Evolutionary conservation across 805 yeast genomes (phyloP).

Genomic region (Metschnikowia baotianmanensis): DNA sequence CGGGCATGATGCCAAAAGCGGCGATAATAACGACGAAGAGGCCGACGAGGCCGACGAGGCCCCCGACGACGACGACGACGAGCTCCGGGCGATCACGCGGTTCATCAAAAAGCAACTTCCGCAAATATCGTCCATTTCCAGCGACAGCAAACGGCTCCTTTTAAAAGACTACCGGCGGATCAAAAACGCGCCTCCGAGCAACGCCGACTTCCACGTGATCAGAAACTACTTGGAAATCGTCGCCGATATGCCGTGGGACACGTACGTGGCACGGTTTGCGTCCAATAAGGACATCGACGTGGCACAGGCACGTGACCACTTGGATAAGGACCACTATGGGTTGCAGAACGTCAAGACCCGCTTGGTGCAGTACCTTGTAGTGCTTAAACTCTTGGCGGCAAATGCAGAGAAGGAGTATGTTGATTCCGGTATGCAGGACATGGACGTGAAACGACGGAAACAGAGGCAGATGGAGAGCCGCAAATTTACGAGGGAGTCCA

Average conservation of each 20-base stretch:
- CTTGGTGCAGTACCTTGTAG: constrained; percentile 75
- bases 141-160: constrained; percentile 40
- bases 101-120: constrained; percentile 40
- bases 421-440: constrained; percentile 8
- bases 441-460: constrained; percentile 6
- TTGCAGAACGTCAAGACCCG: constrained; percentile 70
- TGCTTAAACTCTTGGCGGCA: constrained; percentile 55
- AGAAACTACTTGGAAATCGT: constrained; percentile 64
- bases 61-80: constrained; percentile 49
- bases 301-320: constrained; percentile 47
- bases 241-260: constrained; percentile 63
- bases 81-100: constrained; percentile 34
- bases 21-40: background rate
- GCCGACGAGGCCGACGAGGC: constrained; percentile 36
- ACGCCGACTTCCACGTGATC: constrained; percentile 63
- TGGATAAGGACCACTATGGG: constrained; percentile 80
- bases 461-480: constrained; percentile 14
- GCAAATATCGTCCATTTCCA: constrained; percentile 29
- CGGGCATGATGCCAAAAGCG: too few relatives aligned
- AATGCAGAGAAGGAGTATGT: constrained; percentile 31
- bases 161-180: constrained; percentile 54
- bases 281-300: constrained; percentile 50
- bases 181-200: constrained; percentile 45
- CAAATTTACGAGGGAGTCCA: constrained; percentile 19
- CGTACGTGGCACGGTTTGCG: constrained; percentile 28